These are phyloP conservation scores for Penicillium thymicola DNA, from an alignment of 2,329 filamentous ascomycete species.

Conservation along the genomic window DNA sequence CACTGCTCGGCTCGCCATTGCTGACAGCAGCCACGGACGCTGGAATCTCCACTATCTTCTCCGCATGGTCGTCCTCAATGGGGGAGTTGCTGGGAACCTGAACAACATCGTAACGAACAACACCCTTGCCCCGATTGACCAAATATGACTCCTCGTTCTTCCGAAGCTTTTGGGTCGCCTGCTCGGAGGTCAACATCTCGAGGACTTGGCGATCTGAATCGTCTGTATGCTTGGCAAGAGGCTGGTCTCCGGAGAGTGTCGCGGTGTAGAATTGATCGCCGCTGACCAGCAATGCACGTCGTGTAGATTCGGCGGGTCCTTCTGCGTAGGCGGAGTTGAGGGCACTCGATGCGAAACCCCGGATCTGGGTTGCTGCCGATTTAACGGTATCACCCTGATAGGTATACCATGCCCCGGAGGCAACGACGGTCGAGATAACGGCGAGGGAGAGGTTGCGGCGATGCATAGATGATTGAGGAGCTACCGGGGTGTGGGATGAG, in stretches of 20 bases:
- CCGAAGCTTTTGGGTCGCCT: slow-evolving; percentile 84
- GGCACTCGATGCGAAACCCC: slow-evolving; percentile 24
- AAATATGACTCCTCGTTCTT: slow-evolving; percentile 88
- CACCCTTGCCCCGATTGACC: slow-evolving; percentile 83
- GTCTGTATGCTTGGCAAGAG: slow-evolving; percentile 83
- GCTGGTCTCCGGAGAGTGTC: slow-evolving; percentile 77
- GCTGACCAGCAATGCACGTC: slow-evolving; percentile 76
- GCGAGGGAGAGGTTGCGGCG: slow-evolving; percentile 49
- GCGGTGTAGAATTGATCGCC: slow-evolving; percentile 88
- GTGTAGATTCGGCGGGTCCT: slow-evolving; percentile 52
- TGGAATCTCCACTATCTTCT: slow-evolving; percentile 93
- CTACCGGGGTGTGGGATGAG: slow-evolving; percentile 33
- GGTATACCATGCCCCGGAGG: slow-evolving; percentile 49
- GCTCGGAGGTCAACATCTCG: slow-evolving; percentile 94
- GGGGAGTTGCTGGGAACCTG: slow-evolving; percentile 95
- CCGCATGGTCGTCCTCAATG: slow-evolving; percentile 96
- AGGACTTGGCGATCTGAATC: slow-evolving; percentile 80
- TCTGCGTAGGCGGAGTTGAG: slow-evolving; percentile 33
- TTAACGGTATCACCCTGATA: slow-evolving; percentile 41
- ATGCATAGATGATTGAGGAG: slow-evolving; percentile 48
- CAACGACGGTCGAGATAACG: slow-evolving; percentile 47
- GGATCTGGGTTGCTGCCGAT: slow-evolving; percentile 24
- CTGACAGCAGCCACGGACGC: slow-evolving; percentile 55
- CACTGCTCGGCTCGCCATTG: slow-evolving; percentile 59
- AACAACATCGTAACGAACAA: slow-evolving; percentile 90